Percentiles rank a stretch among this genome's conserved stretches.
Conservation (phyloP, 2,329 filamentous ascomycete genomes). For the Fusarium sp. region DNA sequence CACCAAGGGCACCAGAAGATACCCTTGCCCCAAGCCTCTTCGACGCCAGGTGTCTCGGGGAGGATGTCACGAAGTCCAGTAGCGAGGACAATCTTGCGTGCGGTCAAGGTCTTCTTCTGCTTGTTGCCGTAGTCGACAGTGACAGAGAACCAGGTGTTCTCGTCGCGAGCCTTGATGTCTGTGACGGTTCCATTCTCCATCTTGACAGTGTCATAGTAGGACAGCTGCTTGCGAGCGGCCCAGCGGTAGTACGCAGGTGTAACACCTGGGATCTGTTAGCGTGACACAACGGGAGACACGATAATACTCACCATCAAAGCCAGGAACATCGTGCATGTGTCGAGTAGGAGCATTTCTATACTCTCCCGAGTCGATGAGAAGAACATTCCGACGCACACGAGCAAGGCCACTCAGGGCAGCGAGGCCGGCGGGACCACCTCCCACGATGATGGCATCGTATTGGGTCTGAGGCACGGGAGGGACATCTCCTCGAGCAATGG, state of each 20-base stretch:
- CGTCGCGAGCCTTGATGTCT: slow-evolving; percentile 52
- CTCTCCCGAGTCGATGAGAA: slow-evolving; percentile 68
- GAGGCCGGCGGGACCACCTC: slow-evolving; percentile 69
- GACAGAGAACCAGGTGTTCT: slow-evolving; percentile 61
- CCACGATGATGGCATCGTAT: slow-evolving; percentile 69
- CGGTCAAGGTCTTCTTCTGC: slow-evolving; percentile 52
- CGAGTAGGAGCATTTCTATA: slow-evolving; percentile 69
- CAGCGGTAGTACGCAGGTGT: slow-evolving; percentile 66
- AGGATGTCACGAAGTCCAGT: slow-evolving; percentile 69
- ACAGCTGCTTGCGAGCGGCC: slow-evolving; percentile 64
- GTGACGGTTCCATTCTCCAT: slow-evolving; percentile 66
- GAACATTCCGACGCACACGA: slow-evolving; percentile 65
- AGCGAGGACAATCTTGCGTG: slow-evolving; percentile 68
- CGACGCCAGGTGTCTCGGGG: slow-evolving; percentile 65
- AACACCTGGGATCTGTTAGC: slow-evolving; percentile 57
- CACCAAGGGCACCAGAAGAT: slow-evolving; percentile 76
- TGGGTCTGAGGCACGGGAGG: slow-evolving; percentile 24
- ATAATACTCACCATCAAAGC: slow-evolving; percentile 64
- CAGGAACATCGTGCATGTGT: slow-evolving; percentile 72
- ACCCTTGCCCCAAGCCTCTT: slow-evolving; percentile 68
- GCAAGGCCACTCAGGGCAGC: slow-evolving; percentile 67
- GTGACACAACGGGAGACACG: background rate
- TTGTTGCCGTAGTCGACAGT: slow-evolving; percentile 38
- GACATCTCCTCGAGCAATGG: slow-evolving; percentile 9
- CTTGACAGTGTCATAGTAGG: slow-evolving; percentile 61